A percentile compares a stretch with the other conserved stretches of the same genome.
Evolutionary conservation across 2,329 filamentous ascomycete species (phyloP).

Genomic region (Alternaria rosae): DNA sequence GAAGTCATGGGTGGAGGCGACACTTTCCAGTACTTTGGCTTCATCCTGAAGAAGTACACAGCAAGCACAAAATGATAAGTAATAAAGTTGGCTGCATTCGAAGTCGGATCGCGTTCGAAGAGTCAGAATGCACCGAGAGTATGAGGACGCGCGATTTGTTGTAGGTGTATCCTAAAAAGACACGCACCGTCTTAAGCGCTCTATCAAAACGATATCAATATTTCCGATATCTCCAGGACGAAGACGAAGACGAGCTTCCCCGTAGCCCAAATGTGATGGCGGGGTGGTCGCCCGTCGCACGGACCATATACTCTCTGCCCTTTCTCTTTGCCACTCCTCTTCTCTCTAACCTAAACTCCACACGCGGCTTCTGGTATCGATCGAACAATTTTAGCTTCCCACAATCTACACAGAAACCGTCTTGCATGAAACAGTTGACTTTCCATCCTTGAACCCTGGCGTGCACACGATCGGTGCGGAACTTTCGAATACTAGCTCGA

Average conservation of each 20-base stretch:
- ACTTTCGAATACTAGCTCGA: slow-evolving; percentile 14
- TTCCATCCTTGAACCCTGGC: slow-evolving; percentile 5
- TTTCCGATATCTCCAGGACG: not conserved
- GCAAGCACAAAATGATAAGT: not conserved
- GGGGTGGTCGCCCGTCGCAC: not conserved
- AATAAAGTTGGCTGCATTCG: too few species aligned
- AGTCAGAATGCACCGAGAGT: not conserved
- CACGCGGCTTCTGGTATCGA: not conserved
- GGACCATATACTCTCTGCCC: not conserved
- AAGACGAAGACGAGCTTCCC: not conserved
- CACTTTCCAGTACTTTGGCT: slow-evolving; percentile 35
- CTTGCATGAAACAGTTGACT: slow-evolving; percentile 6
- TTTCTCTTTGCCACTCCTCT: not conserved
- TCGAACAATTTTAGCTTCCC: not conserved
- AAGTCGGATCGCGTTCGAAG: not conserved
- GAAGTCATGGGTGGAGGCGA: slow-evolving; percentile 28
- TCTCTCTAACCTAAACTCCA: not conserved
- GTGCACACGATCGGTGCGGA: slow-evolving; percentile 4
- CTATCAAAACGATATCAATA: not conserved
- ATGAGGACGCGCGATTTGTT: not conserved
- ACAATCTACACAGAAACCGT: not conserved
- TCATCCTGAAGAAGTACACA: slow-evolving; percentile 2
- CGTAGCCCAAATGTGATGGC: not conserved
- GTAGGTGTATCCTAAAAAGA: not conserved
- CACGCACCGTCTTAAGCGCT: not conserved